Percentiles rank a stretch among this genome's conserved stretches.
Evolutionary conservation across 1,284 basidiomycete genomes (phyloP).

Genomic region (Mycena sp.): DNA sequence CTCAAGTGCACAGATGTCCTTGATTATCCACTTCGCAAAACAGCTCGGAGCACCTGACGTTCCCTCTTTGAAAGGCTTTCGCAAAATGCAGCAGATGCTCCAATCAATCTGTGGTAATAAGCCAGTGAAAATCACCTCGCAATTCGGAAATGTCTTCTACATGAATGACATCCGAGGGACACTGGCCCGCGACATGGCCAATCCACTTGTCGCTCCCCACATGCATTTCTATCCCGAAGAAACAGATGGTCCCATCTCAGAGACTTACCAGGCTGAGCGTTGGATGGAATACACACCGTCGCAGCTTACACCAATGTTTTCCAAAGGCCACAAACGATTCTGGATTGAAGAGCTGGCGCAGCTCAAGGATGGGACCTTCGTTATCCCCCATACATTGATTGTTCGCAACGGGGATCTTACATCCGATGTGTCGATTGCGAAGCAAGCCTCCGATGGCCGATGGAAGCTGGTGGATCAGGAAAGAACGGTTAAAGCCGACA

Average conservation of each 20-base stretch:
- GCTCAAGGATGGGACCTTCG: no score
- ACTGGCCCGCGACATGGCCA: no score
- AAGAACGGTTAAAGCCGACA: neutral
- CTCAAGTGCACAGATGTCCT: slow-evolving; percentile 13
- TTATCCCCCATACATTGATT: no score
- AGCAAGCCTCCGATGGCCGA: neutral
- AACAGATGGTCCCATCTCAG: slow-evolving; percentile 31
- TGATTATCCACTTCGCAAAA: no score
- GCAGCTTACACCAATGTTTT: slow-evolving; percentile 37
- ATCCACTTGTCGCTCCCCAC: no score
- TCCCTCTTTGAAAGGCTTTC: slow-evolving; percentile 16
- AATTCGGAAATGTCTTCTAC: slow-evolving; percentile 1
- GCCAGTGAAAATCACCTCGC: no score
- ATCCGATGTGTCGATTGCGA: neutral
- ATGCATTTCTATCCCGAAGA: no score
- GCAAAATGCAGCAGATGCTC: slow-evolving; percentile 1
- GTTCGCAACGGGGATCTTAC: slow-evolving; percentile 29
- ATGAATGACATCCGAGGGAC: no score
- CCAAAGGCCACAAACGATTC: slow-evolving; percentile 29
- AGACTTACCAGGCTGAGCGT: slow-evolving; percentile 39
- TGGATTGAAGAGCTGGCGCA: slow-evolving; percentile 38
- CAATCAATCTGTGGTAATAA: no score
- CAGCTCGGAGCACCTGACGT: slow-evolving; percentile 19
- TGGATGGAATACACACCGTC: slow-evolving; percentile 36
- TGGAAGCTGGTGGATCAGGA: neutral